Base-by-base conservation (phyloP, 2,329 filamentous ascomycete species). In the Rhinocladiella mackenziei region DNA sequence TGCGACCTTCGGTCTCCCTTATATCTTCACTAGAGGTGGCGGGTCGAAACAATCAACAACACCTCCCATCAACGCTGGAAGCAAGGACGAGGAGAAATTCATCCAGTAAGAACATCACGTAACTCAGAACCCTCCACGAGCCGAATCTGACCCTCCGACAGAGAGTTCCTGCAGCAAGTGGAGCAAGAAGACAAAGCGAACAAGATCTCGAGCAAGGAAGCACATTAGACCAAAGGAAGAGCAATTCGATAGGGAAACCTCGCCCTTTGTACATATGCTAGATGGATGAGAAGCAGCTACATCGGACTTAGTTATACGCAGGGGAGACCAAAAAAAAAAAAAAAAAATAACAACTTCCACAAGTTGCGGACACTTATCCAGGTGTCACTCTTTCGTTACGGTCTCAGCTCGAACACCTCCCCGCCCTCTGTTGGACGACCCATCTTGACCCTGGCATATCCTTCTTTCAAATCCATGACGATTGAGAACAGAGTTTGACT, bases 81-180 rank as follows among this genome's bases (percentile, higher is more conserved):
- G 76, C 69, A 80, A 80, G 66, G 79, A 82, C 57, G 80, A 83
- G 69, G 80, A 82, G 69, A 74, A 74, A 60, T 83, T 83, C 65
- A 79, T 83, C 61, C 76, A 81, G 80, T 83, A 76, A 47, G 43
- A 20, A 39, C 23, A n/a, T n/a, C 9, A 20, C 15, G 45, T 41
- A 30, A 39, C 33, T 8, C 8, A 11, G 15, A 32, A 20, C n/a
- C 33, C 18, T 17, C 22, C 34, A 11, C 8, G 9, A 23, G 23
- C 23, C 18, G 28, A 17, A n/a, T 23, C 37, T 39, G 19, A 45
- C 35, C 10, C n/a, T 13, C 25, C 31, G 28, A 42, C 56, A 75
- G 72, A 61, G 68, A 74, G 45, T 76, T 75, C 60, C 48, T 76
- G 57, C 71, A 74, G 54, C 65, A 66, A 46, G 64, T 70, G 38